Evolutionary conservation across 805 yeast species (phyloP).

Genomic region (Komagataella pseudopastoris): DNA sequence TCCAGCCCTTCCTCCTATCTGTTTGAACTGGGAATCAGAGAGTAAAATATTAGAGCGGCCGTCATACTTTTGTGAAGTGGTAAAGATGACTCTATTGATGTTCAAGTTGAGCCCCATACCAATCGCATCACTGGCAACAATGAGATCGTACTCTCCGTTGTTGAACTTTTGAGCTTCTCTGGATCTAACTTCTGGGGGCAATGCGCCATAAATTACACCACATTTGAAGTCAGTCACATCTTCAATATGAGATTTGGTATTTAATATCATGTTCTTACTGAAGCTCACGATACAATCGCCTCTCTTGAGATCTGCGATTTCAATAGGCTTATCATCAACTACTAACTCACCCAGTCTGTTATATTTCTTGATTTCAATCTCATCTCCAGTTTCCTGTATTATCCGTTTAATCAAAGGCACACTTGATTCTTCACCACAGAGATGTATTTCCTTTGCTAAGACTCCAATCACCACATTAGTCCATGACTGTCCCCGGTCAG

Average conservation of each 20-base stretch:
- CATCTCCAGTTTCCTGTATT: slow-evolving; percentile 66
- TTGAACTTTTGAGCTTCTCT: slow-evolving; percentile 76
- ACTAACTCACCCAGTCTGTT: slow-evolving; percentile 61
- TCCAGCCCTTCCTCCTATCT: slow-evolving; percentile 96
- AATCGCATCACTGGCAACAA: slow-evolving; percentile 92
- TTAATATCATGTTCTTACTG: slow-evolving; percentile 60
- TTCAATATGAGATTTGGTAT: slow-evolving; percentile 59
- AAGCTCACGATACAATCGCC: slow-evolving; percentile 93
- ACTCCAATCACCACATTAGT: slow-evolving; percentile 82
- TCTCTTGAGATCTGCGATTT: slow-evolving; percentile 26
- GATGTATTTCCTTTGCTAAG: slow-evolving; percentile 70
- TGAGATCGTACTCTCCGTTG: slow-evolving; percentile 61
- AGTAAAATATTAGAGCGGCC: slow-evolving; percentile 39
- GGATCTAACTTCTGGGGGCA: slow-evolving; percentile 90
- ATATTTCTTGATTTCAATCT: slow-evolving; percentile 54
- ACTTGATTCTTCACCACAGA: slow-evolving; percentile 88
- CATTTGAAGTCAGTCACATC: slow-evolving; percentile 47
- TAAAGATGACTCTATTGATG: slow-evolving; percentile 69
- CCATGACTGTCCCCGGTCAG: slow-evolving; percentile 85
- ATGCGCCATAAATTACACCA: slow-evolving; percentile 87
- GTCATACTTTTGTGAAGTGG: slow-evolving; percentile 53
- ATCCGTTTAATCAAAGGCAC: slow-evolving; percentile 53
- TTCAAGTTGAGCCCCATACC: slow-evolving; percentile 94
- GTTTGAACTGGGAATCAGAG: slow-evolving; percentile 62
- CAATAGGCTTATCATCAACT: slow-evolving; percentile 30